These are phyloP conservation scores for Penicillium robsamsonii DNA, from an alignment of 495 filamentous ascomycete species.

Conservation along the genomic window DNA sequence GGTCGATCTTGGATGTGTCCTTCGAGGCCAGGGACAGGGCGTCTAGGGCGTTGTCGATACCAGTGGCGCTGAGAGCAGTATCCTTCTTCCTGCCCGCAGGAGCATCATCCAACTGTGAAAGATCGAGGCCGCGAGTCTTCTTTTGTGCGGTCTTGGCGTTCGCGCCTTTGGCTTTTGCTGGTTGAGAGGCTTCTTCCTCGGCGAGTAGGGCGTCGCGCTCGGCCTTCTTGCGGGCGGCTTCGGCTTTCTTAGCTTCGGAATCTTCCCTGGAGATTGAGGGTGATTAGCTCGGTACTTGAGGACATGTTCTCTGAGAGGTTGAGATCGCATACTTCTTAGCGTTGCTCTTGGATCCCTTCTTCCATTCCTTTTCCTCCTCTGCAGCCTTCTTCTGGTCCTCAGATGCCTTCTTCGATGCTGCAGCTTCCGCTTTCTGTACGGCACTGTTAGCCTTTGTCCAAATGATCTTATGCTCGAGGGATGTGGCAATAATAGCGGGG, in stretches of 20 bases:
- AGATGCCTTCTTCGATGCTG: conserved; percentile 69
- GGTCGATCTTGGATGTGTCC: conserved; percentile 66
- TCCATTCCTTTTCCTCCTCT: conserved; percentile 76
- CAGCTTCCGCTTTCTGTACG: conserved; percentile 82
- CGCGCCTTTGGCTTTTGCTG: conserved; percentile 56
- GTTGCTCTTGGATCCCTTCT: conserved; percentile 76
- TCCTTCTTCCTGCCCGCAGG: conserved; percentile 37
- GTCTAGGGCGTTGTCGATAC: conserved; percentile 89
- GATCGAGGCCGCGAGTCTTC: conserved; percentile 65
- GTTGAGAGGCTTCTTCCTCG: conserved; percentile 72
- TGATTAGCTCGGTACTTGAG: conserved; percentile 16
- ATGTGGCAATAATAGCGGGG: conserved; percentile 30
- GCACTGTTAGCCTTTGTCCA: conserved; percentile 16
- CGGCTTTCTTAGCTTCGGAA: conserved; percentile 80
- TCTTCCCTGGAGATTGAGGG: conserved; percentile 59
- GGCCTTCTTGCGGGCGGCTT: conserved; percentile 82
- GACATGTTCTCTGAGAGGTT: neutral
- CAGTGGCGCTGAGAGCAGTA: conserved; percentile 67
- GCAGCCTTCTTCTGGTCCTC: conserved; percentile 65
- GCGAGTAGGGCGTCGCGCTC: conserved; percentile 79
- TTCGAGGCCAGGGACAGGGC: conserved; percentile 64
- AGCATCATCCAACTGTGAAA: conserved; percentile 64
- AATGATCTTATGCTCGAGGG: neutral
- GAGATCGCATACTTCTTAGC: conserved; percentile 73
- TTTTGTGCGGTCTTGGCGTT: conserved; percentile 62